phyloP scores from a whole-genome alignment of 345 rosid genomes.

The Eucalyptus sp. region DNA sequence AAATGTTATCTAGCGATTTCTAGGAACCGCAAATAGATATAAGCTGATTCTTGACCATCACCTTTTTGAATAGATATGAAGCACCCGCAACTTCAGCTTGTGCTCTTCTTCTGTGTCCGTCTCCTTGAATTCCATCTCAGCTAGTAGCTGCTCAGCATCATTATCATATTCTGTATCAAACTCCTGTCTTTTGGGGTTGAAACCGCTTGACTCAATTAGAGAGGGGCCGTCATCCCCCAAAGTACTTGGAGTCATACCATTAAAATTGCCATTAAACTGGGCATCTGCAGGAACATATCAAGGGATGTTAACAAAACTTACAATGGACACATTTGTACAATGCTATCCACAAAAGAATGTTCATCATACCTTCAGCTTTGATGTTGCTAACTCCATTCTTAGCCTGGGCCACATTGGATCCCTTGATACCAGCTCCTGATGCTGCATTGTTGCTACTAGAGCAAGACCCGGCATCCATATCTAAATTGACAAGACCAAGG shows the following conservation, averaged over 20 bases:
- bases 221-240: conserved; percentile 50
- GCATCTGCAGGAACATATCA: conserved; percentile 28
- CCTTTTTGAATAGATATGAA: conserved; percentile 84
- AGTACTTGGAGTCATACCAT: conserved; percentile 58
- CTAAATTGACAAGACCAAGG: conserved; percentile 1
- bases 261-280: conserved; percentile 43
- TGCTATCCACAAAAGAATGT: neutral
- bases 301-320: neutral
- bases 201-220: conserved; percentile 66
- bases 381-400: conserved; percentile 18
- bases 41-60: neutral
- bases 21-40: neutral
- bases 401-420: conserved; percentile 19
- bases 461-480: conserved; percentile 23
- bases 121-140: conserved; percentile 98
- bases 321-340: neutral
- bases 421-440: conserved; percentile 21
- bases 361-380: neutral
- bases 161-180: conserved; percentile 94
- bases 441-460: conserved; percentile 20
- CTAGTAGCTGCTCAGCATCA: conserved; percentile 89
- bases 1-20: neutral
- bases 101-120: conserved; percentile 77
- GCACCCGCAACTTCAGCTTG: conserved; percentile 73
- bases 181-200: conserved; percentile 73